A percentile compares a stretch with the other conserved stretches of the same genome.
These are phyloP conservation scores for Xylaria grammica DNA, from an alignment of 495 filamentous ascomycete species.

Conservation along the genomic window DNA sequence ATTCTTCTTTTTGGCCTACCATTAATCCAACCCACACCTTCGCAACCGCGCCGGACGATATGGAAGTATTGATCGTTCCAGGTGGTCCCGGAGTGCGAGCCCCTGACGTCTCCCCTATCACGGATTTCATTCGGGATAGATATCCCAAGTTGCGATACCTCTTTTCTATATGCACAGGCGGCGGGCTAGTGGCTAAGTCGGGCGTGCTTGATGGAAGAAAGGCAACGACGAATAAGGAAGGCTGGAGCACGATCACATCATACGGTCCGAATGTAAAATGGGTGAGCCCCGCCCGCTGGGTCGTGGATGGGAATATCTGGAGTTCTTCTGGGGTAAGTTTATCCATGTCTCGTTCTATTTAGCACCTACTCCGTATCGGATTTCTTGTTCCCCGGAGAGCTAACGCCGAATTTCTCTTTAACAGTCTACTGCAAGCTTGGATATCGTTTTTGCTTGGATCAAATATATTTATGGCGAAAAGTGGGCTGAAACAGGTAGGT, in stretches of 20 bases:
- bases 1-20: constrained; percentile 5
- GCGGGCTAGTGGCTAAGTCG: constrained; percentile 53
- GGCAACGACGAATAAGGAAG: constrained; percentile 62
- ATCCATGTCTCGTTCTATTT: too few relatives aligned
- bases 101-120: constrained; percentile 39
- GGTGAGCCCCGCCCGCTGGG: constrained; percentile 68
- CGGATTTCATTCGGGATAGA: constrained; percentile 49
- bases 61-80: constrained; percentile 71
- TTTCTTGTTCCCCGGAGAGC: background rate
- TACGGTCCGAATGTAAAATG: constrained; percentile 58
- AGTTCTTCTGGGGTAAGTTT: constrained; percentile 35
- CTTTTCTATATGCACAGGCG: constrained; percentile 67
- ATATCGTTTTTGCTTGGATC: constrained; percentile 10
- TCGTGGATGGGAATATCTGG: constrained; percentile 70
- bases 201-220: constrained; percentile 61
- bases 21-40: constrained; percentile 70
- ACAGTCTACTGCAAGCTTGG: constrained; percentile 1
- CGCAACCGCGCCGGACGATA: constrained; percentile 41
- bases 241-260: constrained; percentile 42
- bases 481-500: background rate
- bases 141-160: constrained; percentile 58
- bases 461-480: background rate
- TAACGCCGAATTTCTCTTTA: too few relatives aligned
- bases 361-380: too few relatives aligned
- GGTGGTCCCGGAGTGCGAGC: constrained; percentile 63